A percentile compares a stretch with the other conserved stretches of the same genome.
phyloP scores from a whole-genome alignment of 805 yeast genomes.

The Yarrowia sp. region DNA sequence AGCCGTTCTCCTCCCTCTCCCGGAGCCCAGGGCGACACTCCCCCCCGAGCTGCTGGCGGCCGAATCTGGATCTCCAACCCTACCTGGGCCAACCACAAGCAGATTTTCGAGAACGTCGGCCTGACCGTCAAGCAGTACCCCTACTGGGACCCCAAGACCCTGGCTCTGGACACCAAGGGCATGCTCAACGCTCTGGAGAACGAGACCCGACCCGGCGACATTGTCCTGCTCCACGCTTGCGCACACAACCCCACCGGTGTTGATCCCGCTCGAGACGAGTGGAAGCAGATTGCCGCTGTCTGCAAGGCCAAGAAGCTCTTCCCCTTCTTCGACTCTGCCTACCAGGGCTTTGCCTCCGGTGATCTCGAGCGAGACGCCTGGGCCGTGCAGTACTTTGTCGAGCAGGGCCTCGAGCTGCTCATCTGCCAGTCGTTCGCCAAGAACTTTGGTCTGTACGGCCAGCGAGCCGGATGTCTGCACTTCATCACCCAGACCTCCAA shows the following conservation, averaged over 20 bases:
- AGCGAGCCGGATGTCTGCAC: slow-evolving; percentile 86
- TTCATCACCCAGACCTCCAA: slow-evolving; percentile 58
- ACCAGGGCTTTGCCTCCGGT: slow-evolving; percentile 94
- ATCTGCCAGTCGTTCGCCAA: slow-evolving; percentile 94
- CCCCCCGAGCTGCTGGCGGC: slow-evolving; percentile 36
- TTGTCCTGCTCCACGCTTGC: slow-evolving; percentile 86
- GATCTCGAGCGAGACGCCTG: slow-evolving; percentile 75
- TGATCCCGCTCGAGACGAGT: slow-evolving; percentile 82
- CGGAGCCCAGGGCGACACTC: slow-evolving; percentile 45
- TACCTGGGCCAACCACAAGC: slow-evolving; percentile 93
- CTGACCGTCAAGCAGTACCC: slow-evolving; percentile 65
- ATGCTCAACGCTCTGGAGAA: slow-evolving; percentile 63
- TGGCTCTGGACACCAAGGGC: slow-evolving; percentile 69
- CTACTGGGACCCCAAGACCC: slow-evolving; percentile 70
- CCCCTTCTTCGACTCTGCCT: slow-evolving; percentile 91
- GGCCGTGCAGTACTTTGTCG: slow-evolving; percentile 57
- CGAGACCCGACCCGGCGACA: slow-evolving; percentile 65
- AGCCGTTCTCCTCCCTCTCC: slow-evolving; percentile 35
- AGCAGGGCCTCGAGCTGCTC: slow-evolving; percentile 52
- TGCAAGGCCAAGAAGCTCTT: slow-evolving; percentile 64
- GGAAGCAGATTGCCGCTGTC: slow-evolving; percentile 76
- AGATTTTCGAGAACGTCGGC: slow-evolving; percentile 81
- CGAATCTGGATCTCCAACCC: slow-evolving; percentile 78
- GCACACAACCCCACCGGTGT: slow-evolving; percentile 98
- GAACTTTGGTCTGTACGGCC: slow-evolving; percentile 95